phyloP scores from a whole-genome alignment of 768 basidiomycete genomes.

The Suillus decipiens region DNA sequence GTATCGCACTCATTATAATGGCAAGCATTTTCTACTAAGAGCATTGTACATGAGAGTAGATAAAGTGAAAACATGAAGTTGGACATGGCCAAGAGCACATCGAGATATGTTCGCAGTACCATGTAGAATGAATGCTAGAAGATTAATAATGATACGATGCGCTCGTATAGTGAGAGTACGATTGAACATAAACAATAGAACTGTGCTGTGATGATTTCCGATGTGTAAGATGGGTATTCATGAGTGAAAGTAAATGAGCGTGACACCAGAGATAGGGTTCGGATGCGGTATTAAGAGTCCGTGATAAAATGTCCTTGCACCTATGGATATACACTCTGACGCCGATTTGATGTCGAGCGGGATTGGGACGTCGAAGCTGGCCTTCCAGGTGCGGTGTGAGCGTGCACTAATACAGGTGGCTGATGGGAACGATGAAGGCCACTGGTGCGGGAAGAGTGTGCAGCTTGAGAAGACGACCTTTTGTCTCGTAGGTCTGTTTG shows the following conservation, averaged over 20 bases:
- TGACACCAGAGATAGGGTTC: constrained; percentile 7
- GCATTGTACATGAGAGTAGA: constrained; percentile 13
- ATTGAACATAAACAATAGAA: constrained; percentile 5
- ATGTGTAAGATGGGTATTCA: constrained; percentile 26
- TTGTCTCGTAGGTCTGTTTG: constrained; percentile 19
- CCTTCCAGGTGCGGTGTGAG: constrained; percentile 14
- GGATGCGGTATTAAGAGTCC: constrained; percentile 14
- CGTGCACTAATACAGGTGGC: constrained; percentile 19
- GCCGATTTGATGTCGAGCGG: constrained; percentile 19
- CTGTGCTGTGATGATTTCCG: constrained; percentile 17
- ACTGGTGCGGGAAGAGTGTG: constrained; percentile 12
- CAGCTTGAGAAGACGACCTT: constrained; percentile 14
- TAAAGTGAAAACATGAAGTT: constrained; percentile 5
- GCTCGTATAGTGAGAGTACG: constrained; percentile 8
- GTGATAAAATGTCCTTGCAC: not conserved
- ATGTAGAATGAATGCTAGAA: not conserved
- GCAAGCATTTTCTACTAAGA: not conserved
- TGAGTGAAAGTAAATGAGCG: constrained; percentile 25
- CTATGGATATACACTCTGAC: constrained; percentile 25
- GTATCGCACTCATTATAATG: constrained; percentile 3
- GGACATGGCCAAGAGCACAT: not conserved
- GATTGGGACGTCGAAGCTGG: constrained; percentile 21
- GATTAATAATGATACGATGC: constrained; percentile 12
- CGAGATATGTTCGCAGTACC: constrained; percentile 1
- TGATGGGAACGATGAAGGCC: constrained; percentile 27